Evolutionary conservation across 129 eudicot species (phyloP).

Genomic region (Ambrosia trifida): DNA sequence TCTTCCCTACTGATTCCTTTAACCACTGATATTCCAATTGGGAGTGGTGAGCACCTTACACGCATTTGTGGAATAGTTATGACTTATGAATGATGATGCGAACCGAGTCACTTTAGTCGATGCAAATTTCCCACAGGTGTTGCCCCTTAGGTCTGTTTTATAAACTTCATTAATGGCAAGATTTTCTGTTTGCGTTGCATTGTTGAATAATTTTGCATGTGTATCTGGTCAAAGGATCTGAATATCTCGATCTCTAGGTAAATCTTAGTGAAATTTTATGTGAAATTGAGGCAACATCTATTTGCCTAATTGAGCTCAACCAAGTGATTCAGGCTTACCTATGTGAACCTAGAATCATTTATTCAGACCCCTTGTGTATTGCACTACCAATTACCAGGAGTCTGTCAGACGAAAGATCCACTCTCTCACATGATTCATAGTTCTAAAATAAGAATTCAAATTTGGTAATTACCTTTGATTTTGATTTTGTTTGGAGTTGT

Average conservation of each 20-base stretch:
- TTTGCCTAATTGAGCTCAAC: slow-evolving; percentile 5
- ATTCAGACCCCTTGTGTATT: neutral
- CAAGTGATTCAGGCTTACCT: neutral
- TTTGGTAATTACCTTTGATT: neutral
- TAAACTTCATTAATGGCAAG: too few species aligned
- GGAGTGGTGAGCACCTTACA: too few species aligned
- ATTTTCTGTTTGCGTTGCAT: neutral
- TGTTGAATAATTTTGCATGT: neutral
- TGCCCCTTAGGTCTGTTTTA: too few species aligned
- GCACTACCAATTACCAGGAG: neutral
- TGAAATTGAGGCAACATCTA: neutral
- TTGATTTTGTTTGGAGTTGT: neutral
- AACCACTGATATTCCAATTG: too few species aligned
- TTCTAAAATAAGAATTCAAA: neutral
- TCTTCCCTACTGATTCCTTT: too few species aligned
- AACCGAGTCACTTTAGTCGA: too few species aligned
- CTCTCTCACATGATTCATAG: neutral
- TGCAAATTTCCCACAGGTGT: too few species aligned
- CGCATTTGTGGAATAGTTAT: too few species aligned
- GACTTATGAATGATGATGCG: too few species aligned
- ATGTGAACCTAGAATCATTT: neutral
- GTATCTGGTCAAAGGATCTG: neutral
- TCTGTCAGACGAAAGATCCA: neutral
- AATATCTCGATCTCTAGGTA: too few species aligned
- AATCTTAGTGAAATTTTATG: neutral